Evolutionary conservation across 83 land plant genomes (phyloP), one percentile per base, ranked within the genome.

Genomic region (Picea mariana): DNA sequence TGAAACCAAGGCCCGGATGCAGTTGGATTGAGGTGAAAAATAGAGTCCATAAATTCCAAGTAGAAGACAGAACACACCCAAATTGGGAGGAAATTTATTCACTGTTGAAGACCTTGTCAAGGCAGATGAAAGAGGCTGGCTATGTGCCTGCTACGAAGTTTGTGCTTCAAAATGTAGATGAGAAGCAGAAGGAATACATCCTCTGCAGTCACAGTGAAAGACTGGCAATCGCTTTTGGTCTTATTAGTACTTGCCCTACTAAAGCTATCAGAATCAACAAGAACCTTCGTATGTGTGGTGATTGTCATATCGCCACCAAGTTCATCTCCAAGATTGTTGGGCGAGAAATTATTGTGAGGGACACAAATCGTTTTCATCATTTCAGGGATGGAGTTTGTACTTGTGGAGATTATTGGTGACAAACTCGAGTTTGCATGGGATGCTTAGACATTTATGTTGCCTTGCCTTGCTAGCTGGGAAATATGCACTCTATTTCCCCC

Each of bases 141-240:
- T 71, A 71, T 42, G 24, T 71, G 52, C 49, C 75, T 38, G 75
- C 9, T 8, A 71, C 52, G 13, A 71, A 42, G 12, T 71, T 40
- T n/a, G n/a, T n/a, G n/a, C n/a, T n/a, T n/a, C n/a, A n/a, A n/a
- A 40, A 71, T 42, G 3, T 42, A 42, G 52, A 42, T 42, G 75
- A 71, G 23, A 20, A 71, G 52, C 24, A 71, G 44, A 71, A 71
- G 24, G 49, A 71, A 42, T 18, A 8, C 23, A 71, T 71, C 24
- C 75, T 42, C 3, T 71, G 75, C 42, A 71, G n/a, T 42, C 75
- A 71, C 21, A 71, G 75, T 71, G 75, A 71, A 20, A 71, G 52
- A 20, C 75, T 71, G 52, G 75, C 75, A 8, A 71, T 71, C 4
- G 75, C 75, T 71, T 71, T 71, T 71, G 75, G 75, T 5, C 75